phyloP scores from a whole-genome alignment of 306 rosid genomes.

The Herpetospermum pedunculosum region DNA sequence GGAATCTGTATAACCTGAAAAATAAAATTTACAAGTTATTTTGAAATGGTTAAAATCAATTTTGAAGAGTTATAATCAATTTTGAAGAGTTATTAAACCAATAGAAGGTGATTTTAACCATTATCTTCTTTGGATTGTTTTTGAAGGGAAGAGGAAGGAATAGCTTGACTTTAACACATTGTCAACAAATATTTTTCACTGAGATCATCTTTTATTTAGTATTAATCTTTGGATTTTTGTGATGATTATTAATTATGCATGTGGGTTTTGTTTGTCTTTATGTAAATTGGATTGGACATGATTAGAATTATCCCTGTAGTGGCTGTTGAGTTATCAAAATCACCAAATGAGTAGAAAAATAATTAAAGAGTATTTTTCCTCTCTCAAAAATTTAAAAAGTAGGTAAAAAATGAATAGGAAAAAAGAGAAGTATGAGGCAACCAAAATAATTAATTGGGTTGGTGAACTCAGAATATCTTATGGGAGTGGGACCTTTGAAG shows the following conservation, averaged over 20 bases:
- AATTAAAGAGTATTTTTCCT: not conserved
- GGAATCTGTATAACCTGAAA: constrained; percentile 1
- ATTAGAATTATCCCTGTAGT: not conserved
- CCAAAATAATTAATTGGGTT: constrained; percentile 5
- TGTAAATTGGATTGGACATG: constrained; percentile 1
- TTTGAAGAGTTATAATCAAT: too few relatives aligned
- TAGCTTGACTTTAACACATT: not conserved
- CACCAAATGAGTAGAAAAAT: not conserved
- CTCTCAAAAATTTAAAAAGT: not conserved
- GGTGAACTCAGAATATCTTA: constrained; percentile 8
- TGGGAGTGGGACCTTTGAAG: not conserved
- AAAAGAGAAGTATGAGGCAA: not conserved
- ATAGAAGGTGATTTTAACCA: too few relatives aligned
- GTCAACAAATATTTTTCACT: not conserved
- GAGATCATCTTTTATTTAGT: not conserved
- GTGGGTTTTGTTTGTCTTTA: not conserved
- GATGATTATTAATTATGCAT: not conserved
- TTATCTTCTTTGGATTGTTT: too few relatives aligned
- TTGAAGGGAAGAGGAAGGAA: not conserved
- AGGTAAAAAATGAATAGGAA: not conserved
- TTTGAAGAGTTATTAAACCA: too few relatives aligned
- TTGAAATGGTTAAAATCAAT: too few relatives aligned
- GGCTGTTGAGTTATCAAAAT: constrained; percentile 11
- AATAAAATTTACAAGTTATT: not conserved
- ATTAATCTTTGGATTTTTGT: constrained; percentile 1